Evolutionary conservation across 345 rosid genomes (phyloP), one percentile per base, ranked within the genome.

Genomic region (Geranium brycei): DNA sequence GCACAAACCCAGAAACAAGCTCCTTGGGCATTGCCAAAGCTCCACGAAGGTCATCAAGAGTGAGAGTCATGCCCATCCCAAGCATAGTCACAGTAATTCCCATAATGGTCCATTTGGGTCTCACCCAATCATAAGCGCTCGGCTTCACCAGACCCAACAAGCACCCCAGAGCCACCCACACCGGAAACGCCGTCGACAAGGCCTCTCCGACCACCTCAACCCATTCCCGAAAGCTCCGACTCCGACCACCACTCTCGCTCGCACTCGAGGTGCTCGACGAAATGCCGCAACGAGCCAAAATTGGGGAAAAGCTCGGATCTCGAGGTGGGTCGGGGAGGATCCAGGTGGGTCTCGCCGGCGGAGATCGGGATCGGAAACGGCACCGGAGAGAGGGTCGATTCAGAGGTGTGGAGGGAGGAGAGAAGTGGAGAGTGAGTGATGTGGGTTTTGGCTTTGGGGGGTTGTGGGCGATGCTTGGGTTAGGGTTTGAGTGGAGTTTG

Each of bases 31-130:
- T 87, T 59, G 88, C 79, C 7, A 92, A 69, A 17, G 95, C 95
- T 5, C 78, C 76, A 23, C 89, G 87, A 68, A 89, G 95, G 76
- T 89, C 98, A 60, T 87, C 88, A 10, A 91, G 74, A 16, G 91
- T 84, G 77, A 89, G 89, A 62, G 98, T 87, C 91, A 89, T 87
- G 19, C 95, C 96, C 98, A 89, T 91, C 15, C 98, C 95, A 56
- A 87, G 92, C 96, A 91, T 91, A 2, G 89, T 89, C 65, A 85
- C 62, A n/a, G 87, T 80, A n/a, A 91, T 68, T 40, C 91, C 95
- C 51, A 68, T 18, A 59, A 82, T 77, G 59, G 81, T 83, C 89
- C 71, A 84, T 55, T 75, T 72, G 17, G 98, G 96, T 30, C 83
- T 79, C 58, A 91, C 89, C 98, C 96, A 89, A 59, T 69, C 67